phyloP scores from a whole-genome alignment of 2,329 filamentous ascomycete genomes.

The Xylaria sp. region DNA sequence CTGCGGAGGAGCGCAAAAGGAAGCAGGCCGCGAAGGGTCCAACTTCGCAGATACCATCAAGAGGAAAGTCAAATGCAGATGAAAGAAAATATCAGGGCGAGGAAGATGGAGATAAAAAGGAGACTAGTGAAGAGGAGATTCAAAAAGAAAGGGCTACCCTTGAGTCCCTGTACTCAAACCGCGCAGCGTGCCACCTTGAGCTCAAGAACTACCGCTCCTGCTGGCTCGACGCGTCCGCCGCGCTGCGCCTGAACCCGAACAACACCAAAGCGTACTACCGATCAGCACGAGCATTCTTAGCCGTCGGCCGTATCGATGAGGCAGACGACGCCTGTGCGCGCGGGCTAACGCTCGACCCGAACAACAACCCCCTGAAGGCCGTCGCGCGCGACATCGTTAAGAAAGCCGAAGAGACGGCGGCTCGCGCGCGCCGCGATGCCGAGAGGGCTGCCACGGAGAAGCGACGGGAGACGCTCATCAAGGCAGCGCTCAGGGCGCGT shows the following conservation, averaged over 20 bases:
- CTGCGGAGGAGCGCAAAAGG: constrained; percentile 64
- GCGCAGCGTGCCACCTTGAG: constrained; percentile 87
- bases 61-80: constrained; percentile 35
- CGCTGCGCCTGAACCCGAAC: constrained; percentile 75
- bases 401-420: constrained; percentile 61
- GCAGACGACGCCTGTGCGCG: constrained; percentile 78
- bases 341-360: constrained; percentile 73
- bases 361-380: constrained; percentile 69
- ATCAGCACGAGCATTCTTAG: constrained; percentile 76
- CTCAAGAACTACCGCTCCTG: constrained; percentile 87
- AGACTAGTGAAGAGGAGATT: constrained; percentile 56
- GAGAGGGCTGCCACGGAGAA: constrained; percentile 61
- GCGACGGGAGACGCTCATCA: constrained; percentile 65
- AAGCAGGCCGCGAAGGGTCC: constrained; percentile 31
- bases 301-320: constrained; percentile 78
- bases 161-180: constrained; percentile 82
- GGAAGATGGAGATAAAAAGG: constrained; percentile 44
- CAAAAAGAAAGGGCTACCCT: constrained; percentile 63
- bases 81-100: constrained; percentile 42
- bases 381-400: constrained; percentile 68
- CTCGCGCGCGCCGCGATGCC: constrained; percentile 60
- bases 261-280: constrained; percentile 95
- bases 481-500: constrained; percentile 70
- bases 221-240: constrained; percentile 81
- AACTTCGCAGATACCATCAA: constrained; percentile 34